Evolutionary conservation across 495 filamentous ascomycete genomes (phyloP).

Genomic region (Penicillium parvum): DNA sequence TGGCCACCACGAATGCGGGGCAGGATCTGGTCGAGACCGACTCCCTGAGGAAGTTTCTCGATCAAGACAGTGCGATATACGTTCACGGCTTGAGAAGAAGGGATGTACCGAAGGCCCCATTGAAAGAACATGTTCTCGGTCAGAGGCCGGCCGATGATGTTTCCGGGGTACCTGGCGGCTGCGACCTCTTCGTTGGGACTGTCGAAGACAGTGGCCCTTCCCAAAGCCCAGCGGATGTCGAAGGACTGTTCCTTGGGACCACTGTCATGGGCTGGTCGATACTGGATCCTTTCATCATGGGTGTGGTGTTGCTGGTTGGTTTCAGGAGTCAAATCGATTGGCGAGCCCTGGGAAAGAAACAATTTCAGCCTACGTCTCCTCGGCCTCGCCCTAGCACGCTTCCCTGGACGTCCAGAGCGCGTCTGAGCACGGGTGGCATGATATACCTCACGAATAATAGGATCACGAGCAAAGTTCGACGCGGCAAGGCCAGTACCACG

Average conservation of each 20-base stretch:
- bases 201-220: conserved; percentile 20
- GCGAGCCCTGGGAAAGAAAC: not conserved
- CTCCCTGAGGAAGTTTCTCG: conserved; percentile 21
- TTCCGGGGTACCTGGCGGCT: not conserved
- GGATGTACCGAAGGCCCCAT: conserved; percentile 34
- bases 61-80: conserved; percentile 31
- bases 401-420: no score
- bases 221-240: conserved; percentile 25
- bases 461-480: not conserved
- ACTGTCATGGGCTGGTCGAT: not conserved
- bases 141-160: conserved; percentile 12
- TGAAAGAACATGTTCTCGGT: conserved; percentile 26
- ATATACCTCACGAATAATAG: conserved; percentile 5
- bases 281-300: no score
- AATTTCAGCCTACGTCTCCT: no score
- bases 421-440: not conserved
- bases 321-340: not conserved
- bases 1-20: conserved; percentile 21
- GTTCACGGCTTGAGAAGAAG: conserved; percentile 12
- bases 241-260: not conserved
- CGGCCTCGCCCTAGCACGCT: no score
- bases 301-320: not conserved
- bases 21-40: conserved; percentile 22
- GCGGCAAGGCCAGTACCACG: no score
- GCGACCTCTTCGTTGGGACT: not conserved